phyloP scores from a whole-genome alignment of 2,329 filamentous ascomycete species.

The Calonectria hawksworthii region DNA sequence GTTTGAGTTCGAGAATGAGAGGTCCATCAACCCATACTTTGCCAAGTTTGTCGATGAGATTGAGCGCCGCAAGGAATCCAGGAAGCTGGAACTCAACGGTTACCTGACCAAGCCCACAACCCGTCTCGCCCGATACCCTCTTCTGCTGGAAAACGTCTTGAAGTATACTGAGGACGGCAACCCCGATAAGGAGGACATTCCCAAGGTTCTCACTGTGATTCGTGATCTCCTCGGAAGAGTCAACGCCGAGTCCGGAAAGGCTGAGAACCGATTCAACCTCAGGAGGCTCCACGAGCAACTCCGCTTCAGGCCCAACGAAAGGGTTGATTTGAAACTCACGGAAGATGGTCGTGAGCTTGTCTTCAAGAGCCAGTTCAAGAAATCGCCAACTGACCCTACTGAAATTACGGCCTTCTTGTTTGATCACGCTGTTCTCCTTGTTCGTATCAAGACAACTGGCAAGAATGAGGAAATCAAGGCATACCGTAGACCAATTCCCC shows the following conservation, averaged over 20 bases:
- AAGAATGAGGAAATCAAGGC: slow-evolving; percentile 96
- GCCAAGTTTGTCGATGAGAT: slow-evolving; percentile 96
- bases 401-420: slow-evolving; percentile 97
- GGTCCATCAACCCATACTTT: slow-evolving; percentile 87
- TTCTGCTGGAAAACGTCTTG: slow-evolving; percentile 90
- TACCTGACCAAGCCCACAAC: slow-evolving; percentile 99
- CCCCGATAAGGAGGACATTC: slow-evolving; percentile 91
- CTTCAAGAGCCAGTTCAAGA: slow-evolving; percentile 95
- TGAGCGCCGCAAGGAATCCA: slow-evolving; percentile 93
- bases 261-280: slow-evolving; percentile 97
- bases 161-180: slow-evolving; percentile 94
- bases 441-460: slow-evolving; percentile 90
- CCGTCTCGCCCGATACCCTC: slow-evolving; percentile 90
- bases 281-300: slow-evolving; percentile 92
- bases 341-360: slow-evolving; percentile 94
- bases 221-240: slow-evolving; percentile 89
- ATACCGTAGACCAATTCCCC: slow-evolving; percentile 91
- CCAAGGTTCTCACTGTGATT: slow-evolving; percentile 88
- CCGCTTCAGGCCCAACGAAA: slow-evolving; percentile 90
- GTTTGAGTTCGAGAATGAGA: slow-evolving; percentile 98
- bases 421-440: slow-evolving; percentile 93
- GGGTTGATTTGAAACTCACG: slow-evolving; percentile 92
- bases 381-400: slow-evolving; percentile 86
- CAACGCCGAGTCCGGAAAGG: slow-evolving; percentile 95
- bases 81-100: slow-evolving; percentile 96